A percentile compares a stretch with the other conserved stretches of the same genome.
Conservation (phyloP, 768 basidiomycete genomes). For the Russula olivacea region DNA sequence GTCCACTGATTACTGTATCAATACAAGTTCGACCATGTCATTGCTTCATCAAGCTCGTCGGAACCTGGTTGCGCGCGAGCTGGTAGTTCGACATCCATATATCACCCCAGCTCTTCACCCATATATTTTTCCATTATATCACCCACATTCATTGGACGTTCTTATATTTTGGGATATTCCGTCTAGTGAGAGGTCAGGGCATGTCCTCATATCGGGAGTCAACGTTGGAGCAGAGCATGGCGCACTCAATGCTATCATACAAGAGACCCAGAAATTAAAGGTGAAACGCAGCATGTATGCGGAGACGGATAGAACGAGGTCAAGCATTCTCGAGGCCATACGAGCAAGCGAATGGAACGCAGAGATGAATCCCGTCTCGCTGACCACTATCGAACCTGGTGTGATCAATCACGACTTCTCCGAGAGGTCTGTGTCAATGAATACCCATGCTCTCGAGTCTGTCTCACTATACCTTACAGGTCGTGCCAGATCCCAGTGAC, state of each 20-base stretch:
- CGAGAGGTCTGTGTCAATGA: constrained; percentile 45
- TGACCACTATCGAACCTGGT: constrained; percentile 42
- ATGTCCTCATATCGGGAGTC: constrained; percentile 51
- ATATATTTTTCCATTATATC: constrained; percentile 73
- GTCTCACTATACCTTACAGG: constrained; percentile 34
- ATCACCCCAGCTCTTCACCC: constrained; percentile 49
- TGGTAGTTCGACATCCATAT: constrained; percentile 44
- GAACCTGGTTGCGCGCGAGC: constrained; percentile 35
- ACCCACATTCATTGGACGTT: constrained; percentile 66
- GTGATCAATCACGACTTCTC: constrained; percentile 58
- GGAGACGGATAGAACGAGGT: constrained; percentile 74
- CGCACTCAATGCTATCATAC: constrained; percentile 53
- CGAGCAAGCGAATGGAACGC: constrained; percentile 66
- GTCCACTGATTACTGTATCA: constrained; percentile 23
- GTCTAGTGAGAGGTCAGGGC: constrained; percentile 53
- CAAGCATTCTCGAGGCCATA: constrained; percentile 60
- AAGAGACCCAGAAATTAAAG: constrained; percentile 55
- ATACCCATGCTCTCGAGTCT: neutral
- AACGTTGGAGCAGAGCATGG: constrained; percentile 67
- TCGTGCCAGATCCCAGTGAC: constrained; percentile 48
- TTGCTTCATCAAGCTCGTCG: constrained; percentile 51
- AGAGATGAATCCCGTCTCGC: constrained; percentile 66
- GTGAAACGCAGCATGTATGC: constrained; percentile 84
- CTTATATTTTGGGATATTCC: constrained; percentile 73
- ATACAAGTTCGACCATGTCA: constrained; percentile 33